These are phyloP conservation scores for Candida koratica DNA, from an alignment of 805 yeast species.

Conservation along the genomic window DNA sequence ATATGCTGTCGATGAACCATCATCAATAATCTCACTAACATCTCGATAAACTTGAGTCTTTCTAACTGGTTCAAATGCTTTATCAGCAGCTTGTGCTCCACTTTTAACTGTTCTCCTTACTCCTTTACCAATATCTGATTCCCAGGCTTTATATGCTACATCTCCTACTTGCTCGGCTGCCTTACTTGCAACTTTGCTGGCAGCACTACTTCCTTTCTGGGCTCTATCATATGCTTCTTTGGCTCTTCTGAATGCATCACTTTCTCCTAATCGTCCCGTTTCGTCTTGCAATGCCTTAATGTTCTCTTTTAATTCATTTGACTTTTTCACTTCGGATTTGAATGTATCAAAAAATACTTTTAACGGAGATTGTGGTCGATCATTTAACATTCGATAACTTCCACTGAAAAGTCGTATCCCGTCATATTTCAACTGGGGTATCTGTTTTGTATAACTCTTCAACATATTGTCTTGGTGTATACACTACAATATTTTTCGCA, in stretches of 20 bases:
- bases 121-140: slow-evolving; percentile 83
- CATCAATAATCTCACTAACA: slow-evolving; percentile 82
- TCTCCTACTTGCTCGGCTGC: slow-evolving; percentile 94
- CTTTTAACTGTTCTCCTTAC: slow-evolving; percentile 81
- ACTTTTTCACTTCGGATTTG: slow-evolving; percentile 84
- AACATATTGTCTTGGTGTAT: slow-evolving; percentile 1
- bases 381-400: slow-evolving; percentile 6
- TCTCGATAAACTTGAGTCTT: slow-evolving; percentile 86
- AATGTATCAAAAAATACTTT: slow-evolving; percentile 93
- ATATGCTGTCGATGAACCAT: slow-evolving; percentile 81
- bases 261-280: slow-evolving; percentile 88
- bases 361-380: slow-evolving; percentile 64
- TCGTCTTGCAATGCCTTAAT: slow-evolving; percentile 95
- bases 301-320: slow-evolving; percentile 83
- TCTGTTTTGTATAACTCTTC: slow-evolving; percentile 2
- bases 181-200: slow-evolving; percentile 70
- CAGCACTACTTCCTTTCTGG: slow-evolving; percentile 63
- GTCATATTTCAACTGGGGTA: no score
- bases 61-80: slow-evolving; percentile 89
- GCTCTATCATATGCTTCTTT: slow-evolving; percentile 89
- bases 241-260: slow-evolving; percentile 89
- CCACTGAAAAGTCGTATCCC: slow-evolving; percentile 6
- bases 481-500: neutral
- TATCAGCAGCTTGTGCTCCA: slow-evolving; percentile 83
- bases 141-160: slow-evolving; percentile 92